These are phyloP conservation scores for Daldinia sp. DNA, from an alignment of 2,329 filamentous ascomycete genomes.

Conservation along the genomic window DNA sequence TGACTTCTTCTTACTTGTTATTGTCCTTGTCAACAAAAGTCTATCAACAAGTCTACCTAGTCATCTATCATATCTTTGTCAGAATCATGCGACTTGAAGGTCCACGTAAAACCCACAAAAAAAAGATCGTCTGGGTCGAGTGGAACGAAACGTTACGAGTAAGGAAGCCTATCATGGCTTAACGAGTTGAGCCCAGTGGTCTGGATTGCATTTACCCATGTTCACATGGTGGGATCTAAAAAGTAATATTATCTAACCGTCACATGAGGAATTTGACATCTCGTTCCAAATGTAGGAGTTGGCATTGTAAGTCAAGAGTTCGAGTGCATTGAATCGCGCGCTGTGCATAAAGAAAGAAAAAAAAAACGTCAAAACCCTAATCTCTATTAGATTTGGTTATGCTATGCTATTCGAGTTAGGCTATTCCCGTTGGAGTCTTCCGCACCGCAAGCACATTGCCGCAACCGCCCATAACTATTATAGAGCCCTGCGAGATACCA, in stretches of 20 bases:
- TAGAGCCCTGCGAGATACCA: constrained; percentile 22
- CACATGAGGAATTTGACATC: constrained; percentile 22
- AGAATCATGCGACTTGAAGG: constrained; percentile 10
- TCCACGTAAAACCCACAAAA: constrained; percentile 12
- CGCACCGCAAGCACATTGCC: constrained; percentile 11
- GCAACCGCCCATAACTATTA: not conserved
- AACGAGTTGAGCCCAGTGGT: constrained; percentile 28
- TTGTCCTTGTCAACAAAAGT: not conserved
- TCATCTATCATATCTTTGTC: constrained; percentile 9
- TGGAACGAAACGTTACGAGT: constrained; percentile 30
- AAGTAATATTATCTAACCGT: constrained; percentile 1
- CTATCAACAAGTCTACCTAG: not conserved
- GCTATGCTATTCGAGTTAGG: constrained; percentile 4
- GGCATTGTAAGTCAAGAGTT: constrained; percentile 2
- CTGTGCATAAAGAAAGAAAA: constrained; percentile 5
- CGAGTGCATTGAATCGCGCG: constrained; percentile 12
- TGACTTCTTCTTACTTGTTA: not conserved
- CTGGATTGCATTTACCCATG: constrained; percentile 21
- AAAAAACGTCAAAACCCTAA: constrained; percentile 19
- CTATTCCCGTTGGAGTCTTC: not conserved
- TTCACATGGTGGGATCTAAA: constrained; percentile 10
- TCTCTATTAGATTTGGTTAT: constrained; percentile 23
- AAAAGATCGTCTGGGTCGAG: constrained; percentile 3
- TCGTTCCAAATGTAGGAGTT: constrained; percentile 7
- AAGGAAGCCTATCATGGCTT: constrained; percentile 10